Conservation (phyloP, 2,329 filamentous ascomycete genomes). For the Paecilomyces sp. region DNA sequence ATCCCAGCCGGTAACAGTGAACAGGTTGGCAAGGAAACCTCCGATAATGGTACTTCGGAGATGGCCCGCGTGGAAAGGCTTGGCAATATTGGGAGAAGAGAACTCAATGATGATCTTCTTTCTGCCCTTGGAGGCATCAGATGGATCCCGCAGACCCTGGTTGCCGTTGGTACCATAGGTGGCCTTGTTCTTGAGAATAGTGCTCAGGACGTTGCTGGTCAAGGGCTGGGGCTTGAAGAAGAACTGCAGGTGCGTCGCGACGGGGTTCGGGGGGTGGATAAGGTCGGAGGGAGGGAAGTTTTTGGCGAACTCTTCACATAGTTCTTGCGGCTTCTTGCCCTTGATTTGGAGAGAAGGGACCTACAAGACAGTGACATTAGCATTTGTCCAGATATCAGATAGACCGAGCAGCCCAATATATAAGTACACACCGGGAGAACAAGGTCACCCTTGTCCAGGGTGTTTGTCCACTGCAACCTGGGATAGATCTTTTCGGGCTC, state of each 20-base stretch:
- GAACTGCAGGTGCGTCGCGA: slow-evolving; percentile 57
- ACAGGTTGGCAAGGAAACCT: slow-evolving; percentile 57
- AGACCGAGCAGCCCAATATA: background rate
- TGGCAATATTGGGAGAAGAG: slow-evolving; percentile 61
- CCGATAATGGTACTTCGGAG: slow-evolving; percentile 61
- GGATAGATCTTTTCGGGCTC: slow-evolving; percentile 33
- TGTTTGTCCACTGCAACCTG: slow-evolving; percentile 38
- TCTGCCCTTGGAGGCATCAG: slow-evolving; percentile 47
- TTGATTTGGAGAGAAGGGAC: slow-evolving; percentile 41
- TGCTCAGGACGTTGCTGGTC: slow-evolving; percentile 50
- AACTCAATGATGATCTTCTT: slow-evolving; percentile 60
- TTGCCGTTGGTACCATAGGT: slow-evolving; percentile 55
- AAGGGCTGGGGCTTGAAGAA: slow-evolving; percentile 57
- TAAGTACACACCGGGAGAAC: slow-evolving; percentile 30
- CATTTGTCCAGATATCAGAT: background rate
- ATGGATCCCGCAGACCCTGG: slow-evolving; percentile 52
- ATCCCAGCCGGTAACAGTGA: slow-evolving; percentile 55
- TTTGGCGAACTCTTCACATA: slow-evolving; percentile 49
- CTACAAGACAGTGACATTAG: slow-evolving; percentile 12
- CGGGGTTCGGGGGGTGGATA: slow-evolving; percentile 47
- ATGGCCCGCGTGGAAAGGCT: slow-evolving; percentile 60
- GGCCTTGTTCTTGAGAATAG: slow-evolving; percentile 50
- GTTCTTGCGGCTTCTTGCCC: slow-evolving; percentile 52
- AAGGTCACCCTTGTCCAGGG: slow-evolving; percentile 41
- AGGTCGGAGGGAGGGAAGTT: slow-evolving; percentile 54